Base-by-base conservation (phyloP, 129 eudicot species). In the Centella asiatica region DNA sequence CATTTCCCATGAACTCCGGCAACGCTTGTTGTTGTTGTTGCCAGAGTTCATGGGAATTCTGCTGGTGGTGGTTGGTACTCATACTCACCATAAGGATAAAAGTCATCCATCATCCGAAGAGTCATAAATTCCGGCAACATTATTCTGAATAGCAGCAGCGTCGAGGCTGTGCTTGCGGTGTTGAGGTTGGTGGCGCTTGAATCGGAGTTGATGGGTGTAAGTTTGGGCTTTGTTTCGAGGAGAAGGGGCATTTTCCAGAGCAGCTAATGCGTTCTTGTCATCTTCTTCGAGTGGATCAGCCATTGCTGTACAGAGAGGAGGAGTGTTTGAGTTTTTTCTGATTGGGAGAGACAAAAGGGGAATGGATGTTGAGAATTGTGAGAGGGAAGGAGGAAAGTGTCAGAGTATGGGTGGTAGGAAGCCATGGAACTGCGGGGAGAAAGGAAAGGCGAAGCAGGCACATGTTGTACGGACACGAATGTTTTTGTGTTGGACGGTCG, bases 141-240 rank as follows among this genome's bases (percentile, higher is more conserved):
- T 69, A 23, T 56, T 64, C 22, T 57, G 27, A 9, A 87, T 79
- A 10, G 48, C 47, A 20, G 60, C 60, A 1, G 84, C 96, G 40
- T 93, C 96, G 39, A 93, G 95, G 75, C 96, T 87, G 74, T 93
- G 96, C 56, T 87, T 79, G 9, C 96, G 87, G 51, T 70, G 64
- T 34, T 81, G 63, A 0, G 63, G 83, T 73, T 65, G 69, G 52
- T 70, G 76, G 62, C 86, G 77, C 61, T 74, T 80, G 76, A 74
- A 79, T 13, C 99, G 83, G 42, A 93, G 84, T 44, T 84, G 85
- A 3, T 88, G 84, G 80, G 82, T 74, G 46, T 71, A 75, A 17
- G 94, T 72, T 31, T 81, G 78, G 11, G 80, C 51, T 50, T 84
- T 82, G 25, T 84, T 80, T 14, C 78, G 78, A 66, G 20, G 81